These are phyloP conservation scores for Scheffersomyces segobiensis DNA, from an alignment of 1,139 yeast genomes.

Conservation along the genomic window DNA sequence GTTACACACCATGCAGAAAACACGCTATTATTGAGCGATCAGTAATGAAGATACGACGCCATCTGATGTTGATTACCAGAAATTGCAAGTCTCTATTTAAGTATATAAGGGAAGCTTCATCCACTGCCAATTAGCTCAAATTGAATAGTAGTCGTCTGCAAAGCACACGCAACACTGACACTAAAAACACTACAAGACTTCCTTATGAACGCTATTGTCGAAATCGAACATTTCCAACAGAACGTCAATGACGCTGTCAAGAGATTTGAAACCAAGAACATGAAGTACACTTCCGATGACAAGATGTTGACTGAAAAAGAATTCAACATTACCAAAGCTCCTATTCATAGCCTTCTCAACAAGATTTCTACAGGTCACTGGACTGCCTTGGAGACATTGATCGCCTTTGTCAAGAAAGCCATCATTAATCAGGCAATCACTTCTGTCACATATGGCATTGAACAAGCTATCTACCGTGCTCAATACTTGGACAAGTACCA, in stretches of 20 bases:
- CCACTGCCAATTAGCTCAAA: neutral
- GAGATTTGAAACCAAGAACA: slow-evolving; percentile 9
- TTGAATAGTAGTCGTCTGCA: neutral
- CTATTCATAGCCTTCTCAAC: slow-evolving; percentile 8
- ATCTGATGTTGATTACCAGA: neutral
- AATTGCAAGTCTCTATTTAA: neutral
- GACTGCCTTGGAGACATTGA: slow-evolving; percentile 47
- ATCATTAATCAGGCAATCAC: slow-evolving; percentile 37
- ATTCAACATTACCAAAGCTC: slow-evolving; percentile 19
- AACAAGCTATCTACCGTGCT: slow-evolving; percentile 38
- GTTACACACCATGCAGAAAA: neutral
- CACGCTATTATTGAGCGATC: neutral
- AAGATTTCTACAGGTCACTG: slow-evolving; percentile 24
- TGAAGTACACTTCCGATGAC: slow-evolving; percentile 13
- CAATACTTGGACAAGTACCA: slow-evolving; percentile 27
- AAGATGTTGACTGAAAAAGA: slow-evolving; percentile 16
- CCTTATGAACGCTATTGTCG: neutral
- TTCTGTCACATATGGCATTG: slow-evolving; percentile 33
- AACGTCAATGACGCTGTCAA: neutral
- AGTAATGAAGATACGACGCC: neutral
- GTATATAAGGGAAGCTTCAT: neutral
- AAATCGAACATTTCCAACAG: neutral
- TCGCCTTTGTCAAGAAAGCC: slow-evolving; percentile 55
- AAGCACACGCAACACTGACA: neutral
- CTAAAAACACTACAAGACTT: neutral